These are phyloP conservation scores for Saccharomycopsis selenospora DNA, from an alignment of 805 yeast species.

Conservation along the genomic window DNA sequence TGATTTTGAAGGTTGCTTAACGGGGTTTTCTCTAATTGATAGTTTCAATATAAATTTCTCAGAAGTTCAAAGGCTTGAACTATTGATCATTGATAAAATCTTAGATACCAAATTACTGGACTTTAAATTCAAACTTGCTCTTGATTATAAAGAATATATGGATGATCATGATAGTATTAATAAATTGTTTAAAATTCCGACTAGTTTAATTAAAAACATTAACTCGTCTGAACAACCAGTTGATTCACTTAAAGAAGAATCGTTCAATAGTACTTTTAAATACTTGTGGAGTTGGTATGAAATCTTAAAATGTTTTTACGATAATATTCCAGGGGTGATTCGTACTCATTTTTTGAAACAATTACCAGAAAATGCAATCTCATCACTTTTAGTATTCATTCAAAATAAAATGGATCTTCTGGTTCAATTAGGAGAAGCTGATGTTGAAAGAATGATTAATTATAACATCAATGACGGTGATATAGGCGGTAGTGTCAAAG, in stretches of 20 bases:
- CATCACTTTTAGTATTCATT: constrained; percentile 43
- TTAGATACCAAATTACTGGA: constrained; percentile 42
- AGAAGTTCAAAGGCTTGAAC: constrained; percentile 35
- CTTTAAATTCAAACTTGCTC: constrained; percentile 44
- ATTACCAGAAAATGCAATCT: constrained; percentile 44
- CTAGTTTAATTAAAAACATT: constrained; percentile 32
- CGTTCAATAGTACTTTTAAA: constrained; percentile 32
- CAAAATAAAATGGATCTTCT: too few relatives aligned
- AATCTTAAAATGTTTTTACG: constrained; percentile 52
- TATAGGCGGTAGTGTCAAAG: constrained; percentile 27
- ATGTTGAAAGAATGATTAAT: constrained; percentile 23
- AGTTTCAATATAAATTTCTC: constrained; percentile 9
- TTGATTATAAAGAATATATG: constrained; percentile 24
- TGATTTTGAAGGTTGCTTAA: background rate
- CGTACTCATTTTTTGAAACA: constrained; percentile 48
- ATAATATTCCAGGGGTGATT: constrained; percentile 58
- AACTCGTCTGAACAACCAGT: constrained; percentile 24
- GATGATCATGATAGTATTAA: constrained; percentile 26
- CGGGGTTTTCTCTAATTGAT: background rate
- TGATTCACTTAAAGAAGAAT: constrained; percentile 32
- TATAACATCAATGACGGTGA: constrained; percentile 25
- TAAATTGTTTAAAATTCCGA: constrained; percentile 34
- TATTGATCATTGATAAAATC: constrained; percentile 30
- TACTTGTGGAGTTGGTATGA: constrained; percentile 63
- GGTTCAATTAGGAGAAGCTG: constrained; percentile 22